Base-by-base conservation (phyloP, 768 basidiomycete genomes). In the Hortiboletus flavorubellus region DNA sequence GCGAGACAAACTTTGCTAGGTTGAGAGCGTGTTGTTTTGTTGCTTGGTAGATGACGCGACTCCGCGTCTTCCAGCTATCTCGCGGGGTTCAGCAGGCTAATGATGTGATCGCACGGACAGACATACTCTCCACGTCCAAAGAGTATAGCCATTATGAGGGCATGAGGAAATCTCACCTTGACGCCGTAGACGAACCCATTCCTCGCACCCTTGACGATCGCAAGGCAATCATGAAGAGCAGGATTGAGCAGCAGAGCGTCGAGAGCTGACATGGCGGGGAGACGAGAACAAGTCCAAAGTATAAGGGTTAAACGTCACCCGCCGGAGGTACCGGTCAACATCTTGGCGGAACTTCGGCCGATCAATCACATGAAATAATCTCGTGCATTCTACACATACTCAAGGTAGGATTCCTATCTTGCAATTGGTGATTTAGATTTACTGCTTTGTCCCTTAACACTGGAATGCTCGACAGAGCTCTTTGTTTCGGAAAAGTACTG, bases 101-200 rank as follows among this genome's bases (percentile, higher is more conserved):
- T 39, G 44, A 46, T 33, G 18, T 34, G 38, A 46, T 6, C 15
- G 37, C 37, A 42, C 14, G 34, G 21, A 49, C 29, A 10, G 5
- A 83, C 92, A 71, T 63, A 97, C 93, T 90, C 83, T 76, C 93
- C 93, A 46, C 87, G 82, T 33, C 93, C 93, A 66, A 98, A 98
- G 40, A 98, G 77, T 56, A 97, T 82, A 23, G 93, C 89, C 95
- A 98, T 98, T 47, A 98, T 87, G 30, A 98, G 76, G 1, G 96
- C 96, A 80, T 98, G 96, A 38, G 96, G 96, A 64, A 96, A 95
- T 41, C 93, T 78, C 59, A 96, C 88, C 74, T 93, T 93, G 62
- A 87, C 89, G 37, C 92, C 92, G 63, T 93, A 94, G 9, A 93
- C 89, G 56, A 93, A 81, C 5, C 93, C 93, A 67, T 93, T 93